Evolutionary conservation across 805 yeast species (phyloP).

Genomic region (Candida arabinofermentans): DNA sequence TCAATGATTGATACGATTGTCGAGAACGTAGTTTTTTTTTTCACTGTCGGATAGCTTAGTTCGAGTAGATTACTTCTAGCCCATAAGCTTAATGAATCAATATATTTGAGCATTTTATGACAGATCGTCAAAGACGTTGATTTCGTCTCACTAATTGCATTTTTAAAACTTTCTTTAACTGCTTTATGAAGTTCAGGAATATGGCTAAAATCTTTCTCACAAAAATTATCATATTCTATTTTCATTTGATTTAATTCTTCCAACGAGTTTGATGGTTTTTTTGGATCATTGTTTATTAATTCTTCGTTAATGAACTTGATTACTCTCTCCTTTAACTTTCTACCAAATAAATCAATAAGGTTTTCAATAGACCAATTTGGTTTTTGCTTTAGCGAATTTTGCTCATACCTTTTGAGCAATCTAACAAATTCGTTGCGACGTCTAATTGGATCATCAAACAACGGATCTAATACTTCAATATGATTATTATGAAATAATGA

Average conservation of each 20-base stretch:
- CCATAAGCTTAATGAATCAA: too few relatives aligned
- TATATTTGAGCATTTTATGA: constrained; percentile 10
- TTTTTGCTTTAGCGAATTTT: too few relatives aligned
- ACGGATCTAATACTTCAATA: neutral
- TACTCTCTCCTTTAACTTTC: neutral
- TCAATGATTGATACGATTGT: neutral
- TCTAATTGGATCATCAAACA: neutral
- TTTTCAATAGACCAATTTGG: neutral
- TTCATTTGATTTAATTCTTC: neutral
- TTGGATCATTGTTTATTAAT: neutral
- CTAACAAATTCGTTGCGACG: neutral
- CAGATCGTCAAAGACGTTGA: constrained; percentile 9
- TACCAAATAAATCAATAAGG: neutral
- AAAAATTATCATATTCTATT: constrained; percentile 1
- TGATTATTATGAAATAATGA: neutral
- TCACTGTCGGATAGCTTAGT: too few relatives aligned
- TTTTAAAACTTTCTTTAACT: constrained; percentile 1
- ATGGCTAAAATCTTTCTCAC: neutral
- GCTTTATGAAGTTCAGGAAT: constrained; percentile 1
- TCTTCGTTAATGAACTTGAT: neutral
- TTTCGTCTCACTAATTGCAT: constrained; percentile 1
- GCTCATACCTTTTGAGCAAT: neutral
- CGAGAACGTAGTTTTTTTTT: too few relatives aligned
- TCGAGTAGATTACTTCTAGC: too few relatives aligned
- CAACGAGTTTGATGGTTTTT: constrained; percentile 1